phyloP scores from a whole-genome alignment of 495 filamentous ascomycete genomes.

The Penicillium malachiteum region DNA sequence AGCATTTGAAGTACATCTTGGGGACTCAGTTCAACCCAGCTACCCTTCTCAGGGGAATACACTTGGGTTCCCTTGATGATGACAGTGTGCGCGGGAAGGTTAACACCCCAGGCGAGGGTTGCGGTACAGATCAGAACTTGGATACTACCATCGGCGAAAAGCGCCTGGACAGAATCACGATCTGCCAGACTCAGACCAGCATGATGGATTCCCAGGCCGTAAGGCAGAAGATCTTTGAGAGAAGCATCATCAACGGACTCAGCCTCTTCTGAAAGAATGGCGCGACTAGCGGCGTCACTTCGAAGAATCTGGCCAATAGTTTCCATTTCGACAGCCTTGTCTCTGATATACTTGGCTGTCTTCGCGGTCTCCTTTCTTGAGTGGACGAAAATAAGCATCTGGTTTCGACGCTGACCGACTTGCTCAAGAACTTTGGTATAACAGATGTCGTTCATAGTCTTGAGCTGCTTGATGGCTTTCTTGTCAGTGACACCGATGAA shows the following conservation, averaged over 20 bases:
- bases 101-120: conserved; percentile 98
- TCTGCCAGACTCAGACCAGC: conserved; percentile 93
- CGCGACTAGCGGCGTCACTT: conserved; percentile 87
- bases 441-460: conserved; percentile 98
- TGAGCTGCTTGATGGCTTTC: conserved; percentile 98
- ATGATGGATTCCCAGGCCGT: conserved; percentile 97
- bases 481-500: conserved; percentile 98
- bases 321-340: conserved; percentile 93
- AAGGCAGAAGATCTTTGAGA: conserved; percentile 91
- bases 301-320: conserved; percentile 95
- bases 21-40: conserved; percentile 96
- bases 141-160: conserved; percentile 85
- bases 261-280: conserved; percentile 81
- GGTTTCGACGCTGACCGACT: conserved; percentile 82
- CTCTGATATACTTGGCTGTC: conserved; percentile 90
- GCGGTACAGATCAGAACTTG: conserved; percentile 97
- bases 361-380: conserved; percentile 98
- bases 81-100: conserved; percentile 94
- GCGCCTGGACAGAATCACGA: conserved; percentile 89
- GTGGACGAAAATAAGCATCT: conserved; percentile 99
- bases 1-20: conserved; percentile 99
- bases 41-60: conserved; percentile 97
- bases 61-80: conserved; percentile 98
- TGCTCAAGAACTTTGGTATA: conserved; percentile 98
- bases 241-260: conserved; percentile 80